These are phyloP conservation scores for Malus hybrid DNA, from an alignment of 331 rosid species.

Conservation along the genomic window DNA sequence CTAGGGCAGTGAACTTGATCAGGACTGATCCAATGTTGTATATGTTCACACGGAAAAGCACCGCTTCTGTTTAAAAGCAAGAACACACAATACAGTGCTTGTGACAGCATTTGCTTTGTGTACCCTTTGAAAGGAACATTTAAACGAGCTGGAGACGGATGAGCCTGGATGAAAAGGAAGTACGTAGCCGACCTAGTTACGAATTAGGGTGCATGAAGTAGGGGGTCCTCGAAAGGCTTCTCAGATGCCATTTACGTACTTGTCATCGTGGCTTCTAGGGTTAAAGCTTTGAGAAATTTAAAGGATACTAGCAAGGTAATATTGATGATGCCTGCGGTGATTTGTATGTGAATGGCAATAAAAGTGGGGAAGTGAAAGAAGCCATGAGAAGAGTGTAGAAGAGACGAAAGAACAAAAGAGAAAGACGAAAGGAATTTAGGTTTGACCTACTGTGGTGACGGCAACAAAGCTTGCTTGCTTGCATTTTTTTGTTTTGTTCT, in stretches of 20 bases:
- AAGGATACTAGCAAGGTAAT: background rate
- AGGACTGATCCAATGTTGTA: background rate
- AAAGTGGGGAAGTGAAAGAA: background rate
- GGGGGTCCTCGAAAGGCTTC: conserved; percentile 4
- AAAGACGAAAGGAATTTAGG: no score
- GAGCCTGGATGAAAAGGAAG: conserved; percentile 10
- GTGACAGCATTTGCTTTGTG: conserved; percentile 20
- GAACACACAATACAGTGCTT: background rate
- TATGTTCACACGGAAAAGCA: background rate
- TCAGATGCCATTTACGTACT: conserved; percentile 31
- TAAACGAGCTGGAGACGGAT: background rate
- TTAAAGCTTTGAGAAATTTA: conserved; percentile 59
- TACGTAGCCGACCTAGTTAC: conserved; percentile 50
- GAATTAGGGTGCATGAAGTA: background rate
- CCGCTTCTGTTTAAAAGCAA: background rate
- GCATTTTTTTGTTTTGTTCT: no score
- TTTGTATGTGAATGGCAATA: background rate
- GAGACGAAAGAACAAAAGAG: no score
- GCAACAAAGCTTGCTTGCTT: no score
- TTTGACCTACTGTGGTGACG: no score
- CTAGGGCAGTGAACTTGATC: background rate
- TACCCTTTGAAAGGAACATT: conserved; percentile 27
- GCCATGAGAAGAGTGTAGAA: no score
- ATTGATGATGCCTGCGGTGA: background rate
- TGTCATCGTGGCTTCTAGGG: conserved; percentile 29